Evolutionary conservation across 345 rosid genomes (phyloP), one percentile per base, ranked within the genome.

Genomic region (Conringia planisiliqua): DNA sequence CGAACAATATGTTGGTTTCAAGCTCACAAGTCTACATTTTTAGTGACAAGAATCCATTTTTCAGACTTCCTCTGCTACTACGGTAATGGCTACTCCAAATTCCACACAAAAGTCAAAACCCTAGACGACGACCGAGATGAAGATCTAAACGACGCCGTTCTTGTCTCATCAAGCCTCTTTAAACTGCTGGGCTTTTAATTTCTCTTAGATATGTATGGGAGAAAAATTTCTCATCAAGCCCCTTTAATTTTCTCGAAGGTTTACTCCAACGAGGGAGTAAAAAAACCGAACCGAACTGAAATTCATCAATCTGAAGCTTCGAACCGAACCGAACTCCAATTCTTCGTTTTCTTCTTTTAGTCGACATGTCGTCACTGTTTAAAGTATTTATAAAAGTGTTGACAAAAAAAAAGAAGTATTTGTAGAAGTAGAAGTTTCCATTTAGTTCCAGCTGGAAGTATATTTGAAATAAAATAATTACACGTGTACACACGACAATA

Each of bases 11-110:
- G 10, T 38, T 6, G 8, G 40, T 13, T 72, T 66, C 16, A 43
- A 9, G 9, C 14, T 70, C 71, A 4, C 29, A 54, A 30, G 9
- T 17, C 56, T 74, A 74, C 82, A 77, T 62, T 26, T 9, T 62
- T 32, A 70, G 71, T 52, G 11, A 50, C 3, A 1, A 9, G 60
- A 66, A 10, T 0, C 64, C 55, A 50, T 22, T 70, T 62, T 18
- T 56, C 2, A n/a, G 27, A 7, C 29, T 62, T 60, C 51, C 33
- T 51, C 55, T 63, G 77, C 12, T 27, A 8, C 70, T 1, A 63
- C 62, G 76, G 46, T 12, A 38, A 62, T 27, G 61, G 68, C 40
- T n/a, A 26, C 50, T 16, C 4, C 13, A 3, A n/a, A 2, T 58
- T 35, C 40, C 40, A 20, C 16, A 9, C 33, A 24, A 44, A 16